Evolutionary conservation across 148 eudicot species (phyloP).

Genomic region (Selenicereus undatus): DNA sequence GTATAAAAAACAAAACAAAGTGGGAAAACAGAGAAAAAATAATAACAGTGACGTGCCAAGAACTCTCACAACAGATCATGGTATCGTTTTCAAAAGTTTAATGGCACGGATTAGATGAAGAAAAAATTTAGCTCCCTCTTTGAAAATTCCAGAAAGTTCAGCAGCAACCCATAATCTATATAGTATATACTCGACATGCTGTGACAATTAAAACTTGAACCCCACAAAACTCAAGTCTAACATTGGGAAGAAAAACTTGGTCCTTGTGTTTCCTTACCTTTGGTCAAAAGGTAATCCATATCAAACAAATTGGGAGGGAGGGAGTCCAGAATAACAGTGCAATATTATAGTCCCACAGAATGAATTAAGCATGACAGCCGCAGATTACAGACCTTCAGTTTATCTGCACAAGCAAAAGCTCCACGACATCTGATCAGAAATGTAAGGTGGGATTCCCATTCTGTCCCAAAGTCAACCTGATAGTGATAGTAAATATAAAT

Average conservation of each 20-base stretch:
- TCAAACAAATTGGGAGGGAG: background rate
- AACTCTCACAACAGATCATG: no score
- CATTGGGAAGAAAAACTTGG: background rate
- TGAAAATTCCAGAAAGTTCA: no score
- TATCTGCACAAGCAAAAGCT: constrained; percentile 51
- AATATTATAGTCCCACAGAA: background rate
- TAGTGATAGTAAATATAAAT: constrained; percentile 5
- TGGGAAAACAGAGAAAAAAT: no score
- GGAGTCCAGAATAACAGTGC: background rate
- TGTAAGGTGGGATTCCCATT: constrained; percentile 50
- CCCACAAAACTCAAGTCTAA: background rate
- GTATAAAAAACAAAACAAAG: no score
- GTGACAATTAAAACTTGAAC: background rate
- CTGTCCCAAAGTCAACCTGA: constrained; percentile 63
- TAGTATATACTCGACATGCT: no score
- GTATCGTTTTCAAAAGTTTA: no score
- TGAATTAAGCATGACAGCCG: background rate
- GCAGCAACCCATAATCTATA: no score
- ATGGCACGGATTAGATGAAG: no score
- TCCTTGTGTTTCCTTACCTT: no score
- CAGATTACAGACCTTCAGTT: constrained; percentile 48
- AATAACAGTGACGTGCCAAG: no score
- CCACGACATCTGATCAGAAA: constrained; percentile 68
- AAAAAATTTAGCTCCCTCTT: no score
- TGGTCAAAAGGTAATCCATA: background rate